phyloP scores from a whole-genome alignment of 352 stramenopile genomes.

The Heterotrichella gracilis region DNA sequence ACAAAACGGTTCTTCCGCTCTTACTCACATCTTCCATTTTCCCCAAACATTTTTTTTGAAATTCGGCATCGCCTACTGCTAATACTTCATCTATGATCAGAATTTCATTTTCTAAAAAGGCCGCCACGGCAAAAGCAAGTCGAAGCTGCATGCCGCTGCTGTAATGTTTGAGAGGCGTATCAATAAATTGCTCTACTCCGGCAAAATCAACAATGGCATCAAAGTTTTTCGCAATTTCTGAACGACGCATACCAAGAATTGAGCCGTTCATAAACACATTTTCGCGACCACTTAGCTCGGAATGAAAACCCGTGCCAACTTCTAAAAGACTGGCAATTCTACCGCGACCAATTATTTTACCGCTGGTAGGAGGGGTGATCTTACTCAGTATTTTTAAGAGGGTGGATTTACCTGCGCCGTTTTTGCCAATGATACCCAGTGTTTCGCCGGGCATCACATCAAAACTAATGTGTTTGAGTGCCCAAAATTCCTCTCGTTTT shows the following conservation, averaged over 20 bases:
- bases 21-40: neutral
- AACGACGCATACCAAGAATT: neutral
- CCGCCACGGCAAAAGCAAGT: neutral
- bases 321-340: neutral
- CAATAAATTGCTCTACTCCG: neutral
- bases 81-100: neutral
- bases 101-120: neutral
- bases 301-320: neutral
- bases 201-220: neutral
- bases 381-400: neutral
- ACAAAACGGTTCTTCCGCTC: neutral
- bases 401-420: constrained; percentile 5
- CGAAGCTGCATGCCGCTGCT: neutral
- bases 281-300: neutral
- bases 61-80: neutral
- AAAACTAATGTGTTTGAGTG: neutral
- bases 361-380: neutral
- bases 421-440: neutral
- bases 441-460: neutral
- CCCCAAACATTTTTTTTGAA: neutral
- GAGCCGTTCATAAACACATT: neutral
- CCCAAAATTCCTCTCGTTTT: neutral
- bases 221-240: neutral
- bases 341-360: neutral
- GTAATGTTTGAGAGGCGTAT: neutral